Evolutionary conservation across 176 grass and related monocot species (phyloP).

Genomic region (Oryza rufipogon): DNA sequence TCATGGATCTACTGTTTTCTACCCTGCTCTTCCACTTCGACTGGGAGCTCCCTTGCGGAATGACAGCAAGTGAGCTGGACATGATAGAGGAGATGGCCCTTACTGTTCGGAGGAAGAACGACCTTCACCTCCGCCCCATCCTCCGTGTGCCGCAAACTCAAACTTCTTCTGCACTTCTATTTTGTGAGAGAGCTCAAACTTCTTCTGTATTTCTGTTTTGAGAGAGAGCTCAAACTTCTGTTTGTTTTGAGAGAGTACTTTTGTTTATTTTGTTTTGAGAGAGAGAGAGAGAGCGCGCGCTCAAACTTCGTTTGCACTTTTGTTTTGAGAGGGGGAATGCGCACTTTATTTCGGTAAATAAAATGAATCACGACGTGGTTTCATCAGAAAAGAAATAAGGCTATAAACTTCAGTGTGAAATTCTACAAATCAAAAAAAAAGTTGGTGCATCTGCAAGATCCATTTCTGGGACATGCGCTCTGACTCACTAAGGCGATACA

Average conservation of each 20-base stretch:
- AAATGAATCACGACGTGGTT: background rate
- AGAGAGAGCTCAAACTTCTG: no score
- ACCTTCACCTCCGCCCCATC: background rate
- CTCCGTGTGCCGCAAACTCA: background rate
- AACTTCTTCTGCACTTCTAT: no score
- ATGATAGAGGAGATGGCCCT: slow-evolving; percentile 3
- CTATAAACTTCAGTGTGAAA: background rate
- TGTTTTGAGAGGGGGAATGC: no score
- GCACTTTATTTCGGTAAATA: background rate
- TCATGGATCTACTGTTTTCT: background rate
- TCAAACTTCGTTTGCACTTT: no score
- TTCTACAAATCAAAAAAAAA: no score
- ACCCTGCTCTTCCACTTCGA: slow-evolving; percentile 27
- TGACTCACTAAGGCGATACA: no score
- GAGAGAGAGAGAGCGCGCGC: no score
- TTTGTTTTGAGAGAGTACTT: no score
- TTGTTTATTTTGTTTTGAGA: no score
- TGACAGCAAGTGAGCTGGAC: background rate
- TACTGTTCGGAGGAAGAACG: background rate
- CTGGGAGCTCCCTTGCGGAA: background rate
- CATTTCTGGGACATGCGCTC: background rate
- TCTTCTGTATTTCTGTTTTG: no score
- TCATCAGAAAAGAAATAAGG: background rate
- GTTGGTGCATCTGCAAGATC: background rate
- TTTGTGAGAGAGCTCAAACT: no score